phyloP scores from a whole-genome alignment of 768 basidiomycete genomes.

The Tulasnella sp. region DNA sequence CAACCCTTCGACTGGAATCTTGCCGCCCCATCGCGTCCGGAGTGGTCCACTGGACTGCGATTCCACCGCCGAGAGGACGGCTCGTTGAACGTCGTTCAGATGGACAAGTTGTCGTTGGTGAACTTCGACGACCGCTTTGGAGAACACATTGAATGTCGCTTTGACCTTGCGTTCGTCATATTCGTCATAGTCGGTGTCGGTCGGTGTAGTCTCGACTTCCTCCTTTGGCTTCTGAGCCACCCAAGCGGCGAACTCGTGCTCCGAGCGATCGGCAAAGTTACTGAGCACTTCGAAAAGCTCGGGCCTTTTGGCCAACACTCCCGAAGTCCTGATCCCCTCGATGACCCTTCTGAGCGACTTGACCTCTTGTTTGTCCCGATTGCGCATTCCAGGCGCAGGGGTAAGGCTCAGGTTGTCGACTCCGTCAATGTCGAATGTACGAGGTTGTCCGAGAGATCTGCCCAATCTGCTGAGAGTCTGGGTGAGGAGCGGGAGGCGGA shows the following conservation, averaged over 20 bases:
- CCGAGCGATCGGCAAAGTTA: constrained; percentile 11
- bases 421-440: not conserved
- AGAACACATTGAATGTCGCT: constrained; percentile 19
- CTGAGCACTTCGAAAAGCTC: constrained; percentile 11
- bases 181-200: not conserved
- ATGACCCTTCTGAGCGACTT: too few species aligned
- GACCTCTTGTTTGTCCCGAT: too few species aligned
- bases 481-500: constrained; percentile 2
- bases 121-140: constrained; percentile 17
- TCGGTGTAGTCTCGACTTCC: not conserved
- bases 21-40: not conserved
- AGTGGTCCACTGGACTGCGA: not conserved
- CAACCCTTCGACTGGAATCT: not conserved
- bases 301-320: not conserved
- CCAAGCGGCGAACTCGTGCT: constrained; percentile 5
- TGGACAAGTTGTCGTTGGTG: constrained; percentile 19
- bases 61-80: constrained; percentile 11
- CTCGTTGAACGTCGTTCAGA: constrained; percentile 17
- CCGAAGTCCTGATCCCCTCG: too few species aligned
- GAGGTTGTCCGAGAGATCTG: not conserved
- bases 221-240: not conserved
- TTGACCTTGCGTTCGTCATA: not conserved
- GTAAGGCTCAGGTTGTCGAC: not conserved
- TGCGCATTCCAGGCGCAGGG: not conserved
- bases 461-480: not conserved